Evolutionary conservation across 306 rosid species (phyloP).

Genomic region (Vachellia pachyceras): DNA sequence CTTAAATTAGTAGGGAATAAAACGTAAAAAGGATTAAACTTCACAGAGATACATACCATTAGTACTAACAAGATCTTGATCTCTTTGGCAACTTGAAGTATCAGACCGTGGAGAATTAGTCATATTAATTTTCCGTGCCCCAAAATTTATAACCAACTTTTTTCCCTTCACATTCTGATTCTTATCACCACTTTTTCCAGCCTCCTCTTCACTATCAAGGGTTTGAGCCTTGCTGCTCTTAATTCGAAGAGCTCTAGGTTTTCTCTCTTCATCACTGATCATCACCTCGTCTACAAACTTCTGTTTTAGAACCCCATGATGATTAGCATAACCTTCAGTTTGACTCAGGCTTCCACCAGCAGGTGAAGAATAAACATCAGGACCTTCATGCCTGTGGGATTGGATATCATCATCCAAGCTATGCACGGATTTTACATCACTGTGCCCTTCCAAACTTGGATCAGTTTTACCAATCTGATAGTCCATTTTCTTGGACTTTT

Average conservation of each 20-base stretch:
- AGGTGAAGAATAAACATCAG: conserved; percentile 67
- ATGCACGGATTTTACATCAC: conserved; percentile 59
- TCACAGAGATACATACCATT: conserved; percentile 60
- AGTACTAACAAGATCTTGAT: conserved; percentile 58
- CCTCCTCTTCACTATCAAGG: conserved; percentile 74
- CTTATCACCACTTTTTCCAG: conserved; percentile 63
- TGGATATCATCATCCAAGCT: conserved; percentile 64
- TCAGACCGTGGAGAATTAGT: conserved; percentile 87
- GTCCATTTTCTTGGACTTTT: conserved; percentile 69
- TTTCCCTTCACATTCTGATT: conserved; percentile 76
- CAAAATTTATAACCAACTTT: conserved; percentile 90
- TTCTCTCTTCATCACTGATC: conserved; percentile 86
- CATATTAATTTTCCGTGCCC: conserved; percentile 84
- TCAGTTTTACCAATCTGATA: conserved; percentile 52
- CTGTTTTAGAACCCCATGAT: conserved; percentile 71
- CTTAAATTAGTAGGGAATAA: background rate
- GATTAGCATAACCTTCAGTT: conserved; percentile 64
- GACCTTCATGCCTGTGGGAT: conserved; percentile 61
- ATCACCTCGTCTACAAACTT: conserved; percentile 94
- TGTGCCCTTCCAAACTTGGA: conserved; percentile 65
- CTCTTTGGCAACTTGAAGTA: conserved; percentile 84
- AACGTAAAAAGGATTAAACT: background rate
- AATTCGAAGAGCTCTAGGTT: conserved; percentile 72
- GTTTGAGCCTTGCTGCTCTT: conserved; percentile 66
- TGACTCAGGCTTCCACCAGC: conserved; percentile 71